Evolutionary conservation across 176 grass and related monocot species (phyloP), one percentile per base, ranked within the genome.

Genomic region (Canna indica): DNA sequence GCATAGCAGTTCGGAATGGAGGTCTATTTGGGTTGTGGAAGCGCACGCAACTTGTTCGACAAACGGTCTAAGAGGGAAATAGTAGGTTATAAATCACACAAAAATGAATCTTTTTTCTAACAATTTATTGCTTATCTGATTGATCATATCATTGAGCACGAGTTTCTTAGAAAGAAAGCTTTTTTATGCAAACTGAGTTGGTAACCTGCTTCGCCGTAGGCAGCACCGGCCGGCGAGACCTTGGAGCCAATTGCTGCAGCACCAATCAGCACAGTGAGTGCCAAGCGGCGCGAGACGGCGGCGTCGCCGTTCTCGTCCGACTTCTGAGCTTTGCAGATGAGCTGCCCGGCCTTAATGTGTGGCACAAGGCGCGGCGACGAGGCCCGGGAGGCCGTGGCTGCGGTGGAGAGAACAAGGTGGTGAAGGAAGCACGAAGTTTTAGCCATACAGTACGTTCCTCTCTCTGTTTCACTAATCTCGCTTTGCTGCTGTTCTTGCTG

Each of bases 381-480:
- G 30, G 38, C 44, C 74, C 76, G 71, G 14, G 71, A 29, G 59
- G 81, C 81, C 76, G 83, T 36, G 63, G 63, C 34, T 15, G 63
- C 73, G 3, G 85, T 83, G 62, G 88, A 83, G 64, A 59, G 73
- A 22, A 28, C 59, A 15, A 44, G 71, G 60, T 91, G 92, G 83
- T 89, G 84, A 68, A 97, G 86, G 84, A 92, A 85, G 86, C 94
- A 97, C 59, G 89, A 80, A 76, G 88, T 85, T 41, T 86, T 85
- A 20, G 54, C 54, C 54, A 59, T 59, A 26, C 27, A n/a, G n/a
- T 26, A n/a, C 54, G 6, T 58, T n/a, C 22, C 54, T 4, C 54
- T 58, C 54, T 58, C 54, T 58, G 17, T 24, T 57, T 27, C 54
- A 26, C 54, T 26, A 26, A 18, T 10, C 54, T 59, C n/a, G 24